Evolutionary conservation across 23 red algal species (phyloP).

Genomic region (Gracilaria caudata): DNA sequence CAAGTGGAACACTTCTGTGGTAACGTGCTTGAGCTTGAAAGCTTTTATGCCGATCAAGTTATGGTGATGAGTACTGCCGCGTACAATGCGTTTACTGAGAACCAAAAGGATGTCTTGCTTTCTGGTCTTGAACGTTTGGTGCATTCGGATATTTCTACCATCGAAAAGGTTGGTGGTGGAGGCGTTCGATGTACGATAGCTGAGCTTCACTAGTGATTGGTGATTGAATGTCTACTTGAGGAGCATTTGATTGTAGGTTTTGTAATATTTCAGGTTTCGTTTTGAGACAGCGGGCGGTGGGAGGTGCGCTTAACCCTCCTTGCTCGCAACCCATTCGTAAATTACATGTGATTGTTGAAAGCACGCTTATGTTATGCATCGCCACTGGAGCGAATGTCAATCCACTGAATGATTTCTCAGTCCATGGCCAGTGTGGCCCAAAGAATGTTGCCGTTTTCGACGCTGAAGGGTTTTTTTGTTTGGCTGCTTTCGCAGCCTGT

Average conservation of each 20-base stretch:
- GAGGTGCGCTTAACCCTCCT: background rate
- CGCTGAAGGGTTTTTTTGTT: too few relatives aligned
- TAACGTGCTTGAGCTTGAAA: conserved; percentile 95
- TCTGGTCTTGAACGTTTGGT: conserved; percentile 52
- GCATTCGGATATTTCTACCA: conserved; percentile 88
- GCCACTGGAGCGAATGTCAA: background rate
- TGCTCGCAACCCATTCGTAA: background rate
- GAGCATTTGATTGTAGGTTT: background rate
- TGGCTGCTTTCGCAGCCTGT: too few relatives aligned
- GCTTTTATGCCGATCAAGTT: conserved; percentile 77
- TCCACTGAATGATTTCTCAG: background rate
- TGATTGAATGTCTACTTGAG: background rate
- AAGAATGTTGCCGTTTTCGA: too few relatives aligned
- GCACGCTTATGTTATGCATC: background rate
- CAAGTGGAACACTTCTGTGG: conserved; percentile 93
- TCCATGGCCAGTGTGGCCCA: too few relatives aligned
- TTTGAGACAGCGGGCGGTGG: background rate
- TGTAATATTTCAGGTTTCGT: background rate
- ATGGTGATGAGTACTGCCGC: conserved; percentile 88
- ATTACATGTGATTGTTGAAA: background rate
- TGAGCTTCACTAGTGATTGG: conserved; percentile 55
- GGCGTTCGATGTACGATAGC: conserved; percentile 95
- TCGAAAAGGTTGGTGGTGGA: conserved; percentile 92
- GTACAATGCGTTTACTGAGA: conserved; percentile 65
- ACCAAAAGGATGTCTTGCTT: conserved; percentile 67